phyloP scores from a whole-genome alignment of 305 asterid genomes.

The Fraxinus latifolia region DNA sequence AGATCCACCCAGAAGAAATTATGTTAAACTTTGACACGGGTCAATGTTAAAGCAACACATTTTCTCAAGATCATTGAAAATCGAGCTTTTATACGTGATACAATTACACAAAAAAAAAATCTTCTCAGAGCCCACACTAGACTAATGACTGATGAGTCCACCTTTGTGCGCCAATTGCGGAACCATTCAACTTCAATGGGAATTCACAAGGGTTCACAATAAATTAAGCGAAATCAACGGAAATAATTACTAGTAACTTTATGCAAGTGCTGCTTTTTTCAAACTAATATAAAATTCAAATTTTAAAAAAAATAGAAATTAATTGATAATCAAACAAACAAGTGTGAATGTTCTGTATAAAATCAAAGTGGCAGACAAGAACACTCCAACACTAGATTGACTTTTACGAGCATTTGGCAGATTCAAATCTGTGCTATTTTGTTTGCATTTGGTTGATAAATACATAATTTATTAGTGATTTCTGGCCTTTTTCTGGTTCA shows the following conservation, averaged over 20 bases:
- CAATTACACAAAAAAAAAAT: no score
- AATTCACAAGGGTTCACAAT: neutral
- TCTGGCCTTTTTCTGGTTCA: neutral
- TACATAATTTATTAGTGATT: neutral
- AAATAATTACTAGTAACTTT: slow-evolving; percentile 5
- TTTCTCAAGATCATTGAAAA: slow-evolving; percentile 23
- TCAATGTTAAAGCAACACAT: slow-evolving; percentile 28
- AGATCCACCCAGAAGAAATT: slow-evolving; percentile 42
- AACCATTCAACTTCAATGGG: no score
- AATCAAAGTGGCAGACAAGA: slow-evolving; percentile 35
- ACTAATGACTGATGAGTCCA: neutral
- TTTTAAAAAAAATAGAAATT: neutral
- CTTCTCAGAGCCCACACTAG: neutral
- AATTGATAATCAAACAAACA: slow-evolving; percentile 2
- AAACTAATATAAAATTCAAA: neutral
- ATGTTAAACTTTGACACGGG: slow-evolving; percentile 44
- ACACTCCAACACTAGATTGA: slow-evolving; percentile 19
- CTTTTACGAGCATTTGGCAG: slow-evolving; percentile 22
- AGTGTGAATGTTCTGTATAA: slow-evolving; percentile 33
- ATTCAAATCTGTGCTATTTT: slow-evolving; percentile 17
- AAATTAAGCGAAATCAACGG: slow-evolving; percentile 63
- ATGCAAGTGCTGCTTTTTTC: neutral
- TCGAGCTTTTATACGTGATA: slow-evolving; percentile 23
- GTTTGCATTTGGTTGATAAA: neutral
- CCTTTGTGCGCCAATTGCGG: slow-evolving; percentile 59